Conservation (phyloP, 805 yeast genomes). For the Groenewaldozyma salmanticensis region DNA sequence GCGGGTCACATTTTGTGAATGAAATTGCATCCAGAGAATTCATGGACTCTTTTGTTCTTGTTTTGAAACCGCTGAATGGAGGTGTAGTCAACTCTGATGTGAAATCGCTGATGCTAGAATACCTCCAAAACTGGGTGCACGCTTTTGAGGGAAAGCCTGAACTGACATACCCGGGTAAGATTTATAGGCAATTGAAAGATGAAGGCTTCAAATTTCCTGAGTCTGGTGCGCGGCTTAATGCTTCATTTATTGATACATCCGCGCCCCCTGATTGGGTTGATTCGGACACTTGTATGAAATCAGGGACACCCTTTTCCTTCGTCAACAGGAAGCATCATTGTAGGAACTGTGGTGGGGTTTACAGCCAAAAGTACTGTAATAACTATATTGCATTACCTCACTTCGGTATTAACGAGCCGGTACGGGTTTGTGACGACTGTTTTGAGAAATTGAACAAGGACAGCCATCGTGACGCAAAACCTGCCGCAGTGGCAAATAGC, state of each 20-base stretch:
- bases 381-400: slow-evolving; percentile 63
- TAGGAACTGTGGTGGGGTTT: slow-evolving; percentile 94
- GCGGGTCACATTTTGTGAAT: slow-evolving; percentile 74
- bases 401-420: slow-evolving; percentile 79
- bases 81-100: slow-evolving; percentile 40
- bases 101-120: slow-evolving; percentile 46
- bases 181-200: slow-evolving; percentile 47
- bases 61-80: slow-evolving; percentile 28
- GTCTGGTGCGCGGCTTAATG: slow-evolving; percentile 29
- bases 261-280: slow-evolving; percentile 99
- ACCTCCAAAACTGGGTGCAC: slow-evolving; percentile 68
- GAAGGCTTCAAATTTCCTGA: slow-evolving; percentile 63
- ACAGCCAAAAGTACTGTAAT: slow-evolving; percentile 76
- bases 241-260: slow-evolving; percentile 66
- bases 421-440: slow-evolving; percentile 90
- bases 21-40: slow-evolving; percentile 81
- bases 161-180: slow-evolving; percentile 51
- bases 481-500: not conserved
- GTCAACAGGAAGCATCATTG: slow-evolving; percentile 93
- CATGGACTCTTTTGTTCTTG: slow-evolving; percentile 58
- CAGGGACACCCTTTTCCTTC: slow-evolving; percentile 70
- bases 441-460: slow-evolving; percentile 42
- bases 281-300: slow-evolving; percentile 89
- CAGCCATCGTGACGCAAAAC: not conserved
- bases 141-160: slow-evolving; percentile 63